These are phyloP conservation scores for Torulaspora pretoriensis DNA, from an alignment of 1,139 yeast genomes.

Conservation along the genomic window DNA sequence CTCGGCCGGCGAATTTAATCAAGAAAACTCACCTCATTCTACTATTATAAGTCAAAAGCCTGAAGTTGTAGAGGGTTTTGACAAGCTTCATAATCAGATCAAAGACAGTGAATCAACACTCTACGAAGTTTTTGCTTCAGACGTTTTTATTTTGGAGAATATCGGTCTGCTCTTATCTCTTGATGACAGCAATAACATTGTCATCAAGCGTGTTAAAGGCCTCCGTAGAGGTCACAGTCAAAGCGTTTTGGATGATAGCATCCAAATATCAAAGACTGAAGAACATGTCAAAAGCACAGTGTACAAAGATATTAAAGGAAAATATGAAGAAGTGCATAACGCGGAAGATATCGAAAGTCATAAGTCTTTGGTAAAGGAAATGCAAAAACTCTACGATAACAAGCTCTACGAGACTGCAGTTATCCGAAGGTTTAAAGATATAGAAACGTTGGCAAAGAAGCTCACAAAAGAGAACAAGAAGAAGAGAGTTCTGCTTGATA, in stretches of 20 bases:
- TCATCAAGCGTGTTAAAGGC: constrained; percentile 68
- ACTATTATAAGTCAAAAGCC: constrained; percentile 13
- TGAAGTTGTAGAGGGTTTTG: constrained; percentile 32
- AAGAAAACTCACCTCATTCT: neutral
- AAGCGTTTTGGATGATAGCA: constrained; percentile 35
- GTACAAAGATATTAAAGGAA: constrained; percentile 21
- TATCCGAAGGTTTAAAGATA: constrained; percentile 76
- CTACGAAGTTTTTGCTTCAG: constrained; percentile 34
- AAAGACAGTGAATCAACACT: constrained; percentile 7
- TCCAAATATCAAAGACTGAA: constrained; percentile 14
- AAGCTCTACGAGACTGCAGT: constrained; percentile 62
- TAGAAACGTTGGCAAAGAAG: constrained; percentile 85
- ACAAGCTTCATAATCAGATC: constrained; percentile 20
- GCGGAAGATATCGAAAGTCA: constrained; percentile 28
- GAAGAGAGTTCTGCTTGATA: constrained; percentile 44
- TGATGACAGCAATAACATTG: constrained; percentile 25
- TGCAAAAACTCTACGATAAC: constrained; percentile 31
- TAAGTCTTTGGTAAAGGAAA: constrained; percentile 19
- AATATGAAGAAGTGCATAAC: constrained; percentile 21
- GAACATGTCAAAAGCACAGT: constrained; percentile 28
- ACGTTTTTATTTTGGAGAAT: constrained; percentile 53
- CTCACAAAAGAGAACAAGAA: constrained; percentile 69
- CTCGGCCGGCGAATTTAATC: neutral
- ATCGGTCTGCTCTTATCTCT: constrained; percentile 62
- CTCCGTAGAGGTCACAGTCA: constrained; percentile 41